A percentile compares a stretch with the other conserved stretches of the same genome.
Conservation (phyloP, 1,284 basidiomycete species). For the Coriolopsis trogii region DNA sequence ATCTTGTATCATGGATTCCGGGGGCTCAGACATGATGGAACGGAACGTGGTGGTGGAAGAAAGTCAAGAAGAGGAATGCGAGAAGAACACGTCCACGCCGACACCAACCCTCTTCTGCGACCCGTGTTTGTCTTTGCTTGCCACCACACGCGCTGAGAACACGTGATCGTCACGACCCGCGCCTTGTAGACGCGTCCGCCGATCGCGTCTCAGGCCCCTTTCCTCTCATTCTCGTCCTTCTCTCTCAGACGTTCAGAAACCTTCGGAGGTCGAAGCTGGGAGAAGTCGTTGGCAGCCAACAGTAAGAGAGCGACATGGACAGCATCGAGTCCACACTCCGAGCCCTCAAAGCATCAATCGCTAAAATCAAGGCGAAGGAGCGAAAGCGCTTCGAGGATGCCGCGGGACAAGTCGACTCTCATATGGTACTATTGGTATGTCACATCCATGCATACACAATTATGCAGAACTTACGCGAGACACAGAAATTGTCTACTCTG, state of each 20-base stretch:
- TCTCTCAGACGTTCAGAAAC: not conserved
- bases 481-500: slow-evolving; percentile 28
- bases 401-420: slow-evolving; percentile 16
- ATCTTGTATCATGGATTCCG: slow-evolving; percentile 13
- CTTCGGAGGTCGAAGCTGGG: too few relatives aligned
- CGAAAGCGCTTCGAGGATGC: slow-evolving; percentile 4
- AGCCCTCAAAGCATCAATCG: slow-evolving; percentile 3
- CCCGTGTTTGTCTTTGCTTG: slow-evolving; percentile 12
- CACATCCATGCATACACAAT: not conserved
- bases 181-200: not conserved
- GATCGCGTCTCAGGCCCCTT: not conserved
- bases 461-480: not conserved
- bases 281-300: too few relatives aligned
- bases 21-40: slow-evolving; percentile 27
- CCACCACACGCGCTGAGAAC: not conserved
- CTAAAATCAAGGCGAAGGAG: slow-evolving; percentile 22
- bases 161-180: not conserved
- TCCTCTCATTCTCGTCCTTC: not conserved
- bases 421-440: slow-evolving; percentile 31
- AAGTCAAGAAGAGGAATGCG: not conserved
- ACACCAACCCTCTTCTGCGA: not conserved
- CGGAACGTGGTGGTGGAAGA: slow-evolving; percentile 6
- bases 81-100: too few relatives aligned
- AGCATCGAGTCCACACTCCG: slow-evolving; percentile 14
- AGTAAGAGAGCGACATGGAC: too few relatives aligned